Conservation (phyloP, 2,329 filamentous ascomycete species). For the Cytospora leucostoma region DNA sequence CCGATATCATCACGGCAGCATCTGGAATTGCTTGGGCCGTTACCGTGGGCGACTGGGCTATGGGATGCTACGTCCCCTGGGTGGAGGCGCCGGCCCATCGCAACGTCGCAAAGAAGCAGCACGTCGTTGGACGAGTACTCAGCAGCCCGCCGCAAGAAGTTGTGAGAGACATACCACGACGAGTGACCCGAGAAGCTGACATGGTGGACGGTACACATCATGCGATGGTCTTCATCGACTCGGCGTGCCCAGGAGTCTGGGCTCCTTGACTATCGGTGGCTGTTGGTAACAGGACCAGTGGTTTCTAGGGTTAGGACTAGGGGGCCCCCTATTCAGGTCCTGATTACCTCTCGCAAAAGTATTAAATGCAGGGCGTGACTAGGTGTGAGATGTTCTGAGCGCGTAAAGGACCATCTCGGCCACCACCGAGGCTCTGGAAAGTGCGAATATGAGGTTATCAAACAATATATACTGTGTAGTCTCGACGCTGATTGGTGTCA, state of each 20-base stretch:
- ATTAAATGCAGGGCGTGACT: neutral
- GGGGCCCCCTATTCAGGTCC: neutral
- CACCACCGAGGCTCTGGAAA: neutral
- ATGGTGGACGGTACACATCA: neutral
- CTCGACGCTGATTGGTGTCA: constrained; percentile 16
- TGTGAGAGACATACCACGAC: neutral
- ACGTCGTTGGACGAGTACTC: neutral
- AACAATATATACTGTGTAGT: constrained; percentile 20
- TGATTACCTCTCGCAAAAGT: neutral
- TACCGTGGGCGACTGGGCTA: neutral
- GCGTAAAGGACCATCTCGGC: neutral
- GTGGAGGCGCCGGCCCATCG: neutral
- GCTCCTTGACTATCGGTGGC: neutral
- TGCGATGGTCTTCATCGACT: neutral
- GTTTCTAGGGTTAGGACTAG: neutral
- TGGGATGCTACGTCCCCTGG: neutral
- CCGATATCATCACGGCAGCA: neutral
- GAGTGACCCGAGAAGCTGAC: neutral
- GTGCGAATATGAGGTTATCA: constrained; percentile 7
- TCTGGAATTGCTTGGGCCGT: neutral
- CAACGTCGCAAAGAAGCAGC: constrained; percentile 13
- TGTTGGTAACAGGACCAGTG: neutral
- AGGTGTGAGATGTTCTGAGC: neutral
- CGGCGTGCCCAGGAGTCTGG: constrained; percentile 1
- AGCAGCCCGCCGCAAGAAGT: neutral